phyloP scores from a whole-genome alignment of 2,329 filamentous ascomycete species.

The Nemania bipapillata region DNA sequence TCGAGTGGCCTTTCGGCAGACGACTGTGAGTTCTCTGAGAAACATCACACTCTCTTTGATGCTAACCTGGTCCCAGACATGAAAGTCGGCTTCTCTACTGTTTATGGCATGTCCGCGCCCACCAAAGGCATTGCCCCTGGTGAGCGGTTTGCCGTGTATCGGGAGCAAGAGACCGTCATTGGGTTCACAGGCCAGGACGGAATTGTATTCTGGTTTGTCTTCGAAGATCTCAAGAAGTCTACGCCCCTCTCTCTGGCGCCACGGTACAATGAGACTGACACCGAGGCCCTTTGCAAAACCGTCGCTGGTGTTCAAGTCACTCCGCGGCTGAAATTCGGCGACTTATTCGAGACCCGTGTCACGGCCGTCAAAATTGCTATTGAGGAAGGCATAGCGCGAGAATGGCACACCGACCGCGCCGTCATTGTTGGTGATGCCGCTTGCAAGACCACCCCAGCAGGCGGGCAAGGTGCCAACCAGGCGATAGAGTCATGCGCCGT shows the following conservation, averaged over 20 bases:
- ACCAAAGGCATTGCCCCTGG: conserved; percentile 9
- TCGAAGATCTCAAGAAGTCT: conserved; percentile 9
- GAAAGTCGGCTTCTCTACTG: conserved; percentile 5
- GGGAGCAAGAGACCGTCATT: not conserved
- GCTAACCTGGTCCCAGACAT: conserved; percentile 6
- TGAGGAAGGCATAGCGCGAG: conserved; percentile 9
- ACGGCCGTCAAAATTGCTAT: conserved; percentile 5
- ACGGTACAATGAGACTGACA: conserved; percentile 5
- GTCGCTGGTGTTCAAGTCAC: conserved; percentile 7
- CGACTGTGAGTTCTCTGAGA: conserved; percentile 4
- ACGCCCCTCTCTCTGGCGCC: conserved; percentile 3
- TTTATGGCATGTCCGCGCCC: conserved; percentile 12
- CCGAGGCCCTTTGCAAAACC: conserved; percentile 8
- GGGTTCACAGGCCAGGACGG: not conserved
- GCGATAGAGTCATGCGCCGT: conserved; percentile 2
- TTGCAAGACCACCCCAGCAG: conserved; percentile 6
- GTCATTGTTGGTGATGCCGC: conserved; percentile 17
- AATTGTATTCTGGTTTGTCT: conserved; percentile 5
- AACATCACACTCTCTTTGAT: not conserved
- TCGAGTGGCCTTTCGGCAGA: conserved; percentile 6
- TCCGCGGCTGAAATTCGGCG: conserved; percentile 6
- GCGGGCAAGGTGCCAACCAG: conserved; percentile 7
- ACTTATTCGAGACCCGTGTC: conserved; percentile 3
- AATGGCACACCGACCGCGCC: conserved; percentile 4
- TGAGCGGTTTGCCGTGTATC: conserved; percentile 10